Percentiles rank a stretch among this genome's conserved stretches.
Evolutionary conservation across 805 yeast genomes (phyloP).

Genomic region (Myxozyma monticola): DNA sequence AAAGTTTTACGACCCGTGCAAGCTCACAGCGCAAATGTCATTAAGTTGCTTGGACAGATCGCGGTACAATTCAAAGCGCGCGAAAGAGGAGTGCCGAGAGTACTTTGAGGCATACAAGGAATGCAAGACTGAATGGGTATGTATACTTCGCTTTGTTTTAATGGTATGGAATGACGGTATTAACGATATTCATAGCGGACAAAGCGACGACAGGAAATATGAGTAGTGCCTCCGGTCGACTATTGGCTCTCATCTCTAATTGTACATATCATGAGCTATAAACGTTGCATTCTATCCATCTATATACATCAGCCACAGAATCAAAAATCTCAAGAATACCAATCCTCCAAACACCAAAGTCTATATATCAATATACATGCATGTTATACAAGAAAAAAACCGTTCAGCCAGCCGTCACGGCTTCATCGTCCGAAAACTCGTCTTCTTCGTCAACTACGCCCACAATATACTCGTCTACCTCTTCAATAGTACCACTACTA

Average conservation of each 20-base stretch:
- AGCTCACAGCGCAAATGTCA: constrained; percentile 84
- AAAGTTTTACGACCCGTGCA: constrained; percentile 89
- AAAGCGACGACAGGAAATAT: too few relatives aligned
- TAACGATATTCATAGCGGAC: too few relatives aligned
- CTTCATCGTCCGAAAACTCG: constrained; percentile 26
- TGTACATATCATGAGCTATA: too few relatives aligned
- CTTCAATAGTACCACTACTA: constrained; percentile 15
- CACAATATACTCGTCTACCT: constrained; percentile 18
- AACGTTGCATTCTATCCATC: not conserved
- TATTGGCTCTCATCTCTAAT: too few relatives aligned
- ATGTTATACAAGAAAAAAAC: not conserved
- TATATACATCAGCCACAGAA: not conserved
- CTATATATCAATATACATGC: not conserved
- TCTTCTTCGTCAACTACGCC: constrained; percentile 19
- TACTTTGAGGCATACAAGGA: constrained; percentile 92
- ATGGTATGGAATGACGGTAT: too few relatives aligned
- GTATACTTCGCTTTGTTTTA: not conserved
- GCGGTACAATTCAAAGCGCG: constrained; percentile 55
- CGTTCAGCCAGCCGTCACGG: not conserved
- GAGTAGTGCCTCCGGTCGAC: too few relatives aligned
- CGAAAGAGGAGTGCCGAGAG: constrained; percentile 61
- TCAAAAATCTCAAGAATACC: not conserved
- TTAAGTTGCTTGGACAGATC: constrained; percentile 79
- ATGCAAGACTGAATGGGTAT: constrained; percentile 76
- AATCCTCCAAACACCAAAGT: not conserved